Base-by-base conservation (phyloP, 768 basidiomycete species). In the Russula brevipes region DNA sequence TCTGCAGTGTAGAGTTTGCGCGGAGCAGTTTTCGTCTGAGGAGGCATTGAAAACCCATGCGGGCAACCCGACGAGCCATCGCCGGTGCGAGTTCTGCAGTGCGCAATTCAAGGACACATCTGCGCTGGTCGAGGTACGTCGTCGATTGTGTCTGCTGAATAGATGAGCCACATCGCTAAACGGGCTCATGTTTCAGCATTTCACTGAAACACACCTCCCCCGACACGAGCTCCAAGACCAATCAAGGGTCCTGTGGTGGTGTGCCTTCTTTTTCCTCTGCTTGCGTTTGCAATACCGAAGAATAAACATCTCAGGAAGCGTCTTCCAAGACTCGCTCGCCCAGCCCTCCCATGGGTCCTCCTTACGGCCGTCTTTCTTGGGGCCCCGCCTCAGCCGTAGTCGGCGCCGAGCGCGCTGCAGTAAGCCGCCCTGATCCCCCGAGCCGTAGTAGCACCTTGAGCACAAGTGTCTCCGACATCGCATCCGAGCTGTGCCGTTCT, bases 31-130 rank as follows among this genome's bases (percentile, higher is more conserved):
- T 39, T 31, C 50, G 5, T 57, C 66, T 5, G 10, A 33, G n/a
- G 64, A 65, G 11, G 66, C 52, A 39, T 49, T 66, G 5, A 38
- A 14, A n/a, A 30, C 54, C 4, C 66, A 66, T 19, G n/a, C 31
- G 4, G 33, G 19, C 10, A 44, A 66, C 33, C 49, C 24, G 17
- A 44, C 57, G 35, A 60, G 47, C 11, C 66, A 66, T 17, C 54
- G 54, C 50, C 46, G 57, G n/a, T 66, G 66, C 59, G 66, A 65
- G 38, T 66, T 66, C 33, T 66, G 66, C 33, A 57, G 44, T 36
- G 63, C 58, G 10, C 58, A 59, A 33, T 66, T 66, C 57, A 66
- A 50, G 51, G 47, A 66, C 30, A 65, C 58, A 9, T 64, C 63
- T 24, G 54, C 66, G 24, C 54, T 66, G 31, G 59, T 65, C 17